Percentiles rank a stretch among this genome's conserved stretches.
Evolutionary conservation across 208 protist genomes (phyloP).

Genomic region (Crithidia acanthocephali): DNA sequence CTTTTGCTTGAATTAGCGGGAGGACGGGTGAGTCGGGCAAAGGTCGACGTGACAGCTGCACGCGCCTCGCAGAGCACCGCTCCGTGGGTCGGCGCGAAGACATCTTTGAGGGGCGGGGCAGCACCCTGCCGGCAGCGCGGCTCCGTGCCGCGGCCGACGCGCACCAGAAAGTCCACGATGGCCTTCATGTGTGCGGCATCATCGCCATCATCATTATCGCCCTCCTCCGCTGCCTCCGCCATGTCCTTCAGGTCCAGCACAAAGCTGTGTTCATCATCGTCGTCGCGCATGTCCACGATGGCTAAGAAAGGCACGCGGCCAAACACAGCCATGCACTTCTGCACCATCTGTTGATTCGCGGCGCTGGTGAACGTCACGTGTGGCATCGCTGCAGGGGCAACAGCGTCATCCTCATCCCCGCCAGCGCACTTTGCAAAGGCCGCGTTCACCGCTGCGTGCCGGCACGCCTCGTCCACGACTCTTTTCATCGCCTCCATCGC

Average conservation of each 20-base stretch:
- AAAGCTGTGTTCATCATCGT: constrained; percentile 43
- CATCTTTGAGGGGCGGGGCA: constrained; percentile 30
- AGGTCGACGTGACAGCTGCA: constrained; percentile 41
- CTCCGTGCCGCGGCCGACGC: constrained; percentile 31
- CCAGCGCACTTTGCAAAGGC: background rate
- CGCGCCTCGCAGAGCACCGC: constrained; percentile 38
- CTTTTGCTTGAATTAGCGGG: too few species aligned
- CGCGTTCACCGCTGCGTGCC: background rate
- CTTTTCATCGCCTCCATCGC: background rate
- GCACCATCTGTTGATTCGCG: constrained; percentile 14
- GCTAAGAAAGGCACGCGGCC: constrained; percentile 41
- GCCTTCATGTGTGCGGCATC: background rate
- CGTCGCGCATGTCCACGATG: constrained; percentile 39
- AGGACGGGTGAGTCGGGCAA: constrained; percentile 20
- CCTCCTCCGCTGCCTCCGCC: too few species aligned
- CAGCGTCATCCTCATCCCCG: background rate
- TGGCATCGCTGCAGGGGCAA: constrained; percentile 15
- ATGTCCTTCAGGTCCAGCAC: constrained; percentile 15
- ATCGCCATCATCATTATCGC: background rate
- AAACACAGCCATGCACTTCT: constrained; percentile 45
- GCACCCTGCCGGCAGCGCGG: constrained; percentile 47
- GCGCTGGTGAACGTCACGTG: constrained; percentile 33
- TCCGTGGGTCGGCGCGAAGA: constrained; percentile 37
- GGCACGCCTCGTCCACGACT: constrained; percentile 23
- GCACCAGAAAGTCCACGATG: constrained; percentile 33